These are phyloP conservation scores for Leccinum sublutescens DNA, from an alignment of 768 basidiomycete species.

Conservation along the genomic window DNA sequence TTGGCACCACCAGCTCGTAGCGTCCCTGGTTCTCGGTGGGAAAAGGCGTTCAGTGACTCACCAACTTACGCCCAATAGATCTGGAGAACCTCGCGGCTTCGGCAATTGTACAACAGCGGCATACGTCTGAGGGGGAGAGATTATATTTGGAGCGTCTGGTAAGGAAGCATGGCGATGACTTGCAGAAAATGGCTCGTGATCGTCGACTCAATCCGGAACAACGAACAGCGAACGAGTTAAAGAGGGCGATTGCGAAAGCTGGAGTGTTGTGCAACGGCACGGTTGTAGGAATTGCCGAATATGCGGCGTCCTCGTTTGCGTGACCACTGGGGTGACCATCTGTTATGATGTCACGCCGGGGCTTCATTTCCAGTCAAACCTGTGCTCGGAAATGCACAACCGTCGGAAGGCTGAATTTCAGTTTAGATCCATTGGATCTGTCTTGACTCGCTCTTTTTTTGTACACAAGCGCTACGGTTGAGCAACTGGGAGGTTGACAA, in stretches of 20 bases:
- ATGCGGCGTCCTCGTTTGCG: constrained; percentile 11
- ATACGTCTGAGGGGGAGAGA: constrained; percentile 67
- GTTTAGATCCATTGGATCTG: constrained; percentile 9
- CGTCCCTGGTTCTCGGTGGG: constrained; percentile 3
- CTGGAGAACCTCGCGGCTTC: constrained; percentile 62
- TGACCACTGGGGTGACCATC: constrained; percentile 27
- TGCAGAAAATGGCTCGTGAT: constrained; percentile 77
- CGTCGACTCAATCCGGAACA: constrained; percentile 79
- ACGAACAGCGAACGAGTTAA: constrained; percentile 77
- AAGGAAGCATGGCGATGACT: constrained; percentile 66
- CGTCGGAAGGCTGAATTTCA: constrained; percentile 9
- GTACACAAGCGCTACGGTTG: neutral
- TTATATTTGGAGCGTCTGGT: constrained; percentile 66
- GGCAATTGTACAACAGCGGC: constrained; percentile 49
- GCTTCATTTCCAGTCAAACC: constrained; percentile 25
- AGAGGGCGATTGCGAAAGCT: constrained; percentile 57
- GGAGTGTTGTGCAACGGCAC: constrained; percentile 35
- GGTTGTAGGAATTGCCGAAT: constrained; percentile 4
- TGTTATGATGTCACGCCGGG: constrained; percentile 26
- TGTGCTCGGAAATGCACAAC: constrained; percentile 26
- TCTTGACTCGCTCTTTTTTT: neutral
- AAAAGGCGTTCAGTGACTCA: constrained; percentile 11
- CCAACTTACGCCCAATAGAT: constrained; percentile 37
- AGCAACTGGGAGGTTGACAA: neutral
- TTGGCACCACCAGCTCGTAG: constrained; percentile 2